Percentiles rank a stretch among this genome's conserved stretches.
Evolutionary conservation across 495 filamentous ascomycete species (phyloP).

Genomic region (Beverwykella pulmonaria): DNA sequence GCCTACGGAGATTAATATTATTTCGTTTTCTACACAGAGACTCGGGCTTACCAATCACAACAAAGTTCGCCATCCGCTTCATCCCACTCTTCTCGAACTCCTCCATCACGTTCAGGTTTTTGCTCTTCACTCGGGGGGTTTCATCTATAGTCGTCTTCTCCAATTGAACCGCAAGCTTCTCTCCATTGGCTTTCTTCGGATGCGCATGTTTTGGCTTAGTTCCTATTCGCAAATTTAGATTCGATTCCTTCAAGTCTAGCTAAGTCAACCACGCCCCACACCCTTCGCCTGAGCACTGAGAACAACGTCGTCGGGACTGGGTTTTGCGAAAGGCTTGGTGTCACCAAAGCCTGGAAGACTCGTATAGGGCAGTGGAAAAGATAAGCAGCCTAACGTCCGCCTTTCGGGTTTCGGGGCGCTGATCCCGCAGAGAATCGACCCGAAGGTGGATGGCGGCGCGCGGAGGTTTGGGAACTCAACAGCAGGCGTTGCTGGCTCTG

Average conservation of each 20-base stretch:
- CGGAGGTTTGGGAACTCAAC: constrained; percentile 38
- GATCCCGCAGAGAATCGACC: constrained; percentile 56
- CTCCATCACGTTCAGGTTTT: constrained; percentile 80
- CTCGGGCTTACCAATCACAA: constrained; percentile 80
- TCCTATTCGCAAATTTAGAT: constrained; percentile 48
- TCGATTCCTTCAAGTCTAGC: neutral
- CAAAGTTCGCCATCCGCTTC: constrained; percentile 89
- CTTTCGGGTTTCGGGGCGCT: constrained; percentile 30
- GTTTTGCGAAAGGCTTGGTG: constrained; percentile 74
- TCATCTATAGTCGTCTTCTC: constrained; percentile 67
- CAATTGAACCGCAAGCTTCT: constrained; percentile 47
- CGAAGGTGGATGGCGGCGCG: constrained; percentile 59
- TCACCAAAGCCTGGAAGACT: constrained; percentile 53
- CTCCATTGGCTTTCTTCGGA: constrained; percentile 52
- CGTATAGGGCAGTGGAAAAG: constrained; percentile 58
- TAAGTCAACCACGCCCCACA: constrained; percentile 53
- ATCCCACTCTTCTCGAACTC: constrained; percentile 74
- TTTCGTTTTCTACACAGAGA: neutral
- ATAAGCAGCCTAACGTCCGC: constrained; percentile 49
- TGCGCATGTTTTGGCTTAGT: constrained; percentile 50
- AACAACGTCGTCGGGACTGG: constrained; percentile 93
- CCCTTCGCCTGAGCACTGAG: constrained; percentile 85
- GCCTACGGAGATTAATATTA: constrained; percentile 54
- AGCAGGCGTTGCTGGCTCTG: constrained; percentile 8
- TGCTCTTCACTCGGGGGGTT: constrained; percentile 73